Conservation (phyloP, 1,284 basidiomycete species). For the Laetiporus sulphureus region DNA sequence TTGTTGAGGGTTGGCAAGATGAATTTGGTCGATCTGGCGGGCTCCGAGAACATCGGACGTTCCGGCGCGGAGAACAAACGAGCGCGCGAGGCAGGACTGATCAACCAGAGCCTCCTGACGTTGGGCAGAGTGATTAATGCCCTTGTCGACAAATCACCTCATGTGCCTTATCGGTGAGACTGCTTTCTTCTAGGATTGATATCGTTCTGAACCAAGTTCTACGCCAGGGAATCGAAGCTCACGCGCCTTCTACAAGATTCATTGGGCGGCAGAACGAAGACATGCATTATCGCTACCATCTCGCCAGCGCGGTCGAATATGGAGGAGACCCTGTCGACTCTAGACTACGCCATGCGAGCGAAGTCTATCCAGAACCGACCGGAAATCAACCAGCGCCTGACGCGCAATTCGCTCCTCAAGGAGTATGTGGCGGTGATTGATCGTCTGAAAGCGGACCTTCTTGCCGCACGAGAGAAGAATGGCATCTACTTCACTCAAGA, state of each 20-base stretch:
- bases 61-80: conserved; percentile 95
- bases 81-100: conserved; percentile 97
- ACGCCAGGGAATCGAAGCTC: conserved; percentile 78
- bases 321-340: conserved; percentile 96
- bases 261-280: conserved; percentile 96
- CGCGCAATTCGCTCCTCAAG: conserved; percentile 86
- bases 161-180: conserved; percentile 88
- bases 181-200: not conserved
- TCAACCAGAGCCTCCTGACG: conserved; percentile 95
- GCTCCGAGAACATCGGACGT: conserved; percentile 95
- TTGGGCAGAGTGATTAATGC: conserved; percentile 97
- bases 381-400: conserved; percentile 93
- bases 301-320: conserved; percentile 89
- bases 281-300: conserved; percentile 95
- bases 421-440: conserved; percentile 97
- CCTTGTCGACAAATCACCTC: conserved; percentile 85
- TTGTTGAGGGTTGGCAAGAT: conserved; percentile 91
- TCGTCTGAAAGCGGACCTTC: conserved; percentile 84
- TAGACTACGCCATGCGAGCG: conserved; percentile 95
- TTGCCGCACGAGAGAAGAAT: conserved; percentile 90
- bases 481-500: conserved; percentile 91
- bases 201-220: conserved; percentile 10
- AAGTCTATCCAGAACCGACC: conserved; percentile 96
- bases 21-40: conserved; percentile 95
- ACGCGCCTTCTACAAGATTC: conserved; percentile 98